Conservation (phyloP, 2,329 filamentous ascomycete species). For the Rhinocladiella mackenziei region DNA sequence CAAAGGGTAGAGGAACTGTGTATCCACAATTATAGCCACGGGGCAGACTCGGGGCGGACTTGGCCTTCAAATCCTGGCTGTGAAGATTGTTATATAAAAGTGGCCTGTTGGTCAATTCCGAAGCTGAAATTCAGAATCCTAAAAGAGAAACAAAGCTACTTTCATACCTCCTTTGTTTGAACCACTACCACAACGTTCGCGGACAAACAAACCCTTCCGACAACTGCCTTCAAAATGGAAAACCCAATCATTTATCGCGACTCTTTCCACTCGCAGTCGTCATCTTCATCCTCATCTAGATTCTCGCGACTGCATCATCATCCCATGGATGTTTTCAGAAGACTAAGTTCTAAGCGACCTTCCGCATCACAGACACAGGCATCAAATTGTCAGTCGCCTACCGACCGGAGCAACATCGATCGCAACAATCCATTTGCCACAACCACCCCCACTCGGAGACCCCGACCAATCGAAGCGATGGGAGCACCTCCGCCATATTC, state of each 20-base stretch:
- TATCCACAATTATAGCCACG: too few relatives aligned
- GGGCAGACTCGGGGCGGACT: too few relatives aligned
- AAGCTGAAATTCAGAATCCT: too few relatives aligned
- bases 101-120: too few relatives aligned
- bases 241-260: constrained; percentile 6
- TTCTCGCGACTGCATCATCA: constrained; percentile 3
- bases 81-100: too few relatives aligned
- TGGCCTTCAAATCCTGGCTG: too few relatives aligned
- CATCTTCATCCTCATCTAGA: constrained; percentile 7
- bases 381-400: constrained; percentile 1
- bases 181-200: too few relatives aligned
- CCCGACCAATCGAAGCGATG: neutral
- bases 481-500: constrained; percentile 27
- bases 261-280: constrained; percentile 15
- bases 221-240: constrained; percentile 4
- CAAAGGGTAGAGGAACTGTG: too few relatives aligned
- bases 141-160: too few relatives aligned
- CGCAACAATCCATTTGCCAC: constrained; percentile 13
- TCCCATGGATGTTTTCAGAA: constrained; percentile 19
- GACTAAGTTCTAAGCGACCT: constrained; percentile 16
- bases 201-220: neutral
- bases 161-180: too few relatives aligned
- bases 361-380: neutral
- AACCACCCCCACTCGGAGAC: constrained; percentile 18
- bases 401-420: constrained; percentile 1